phyloP scores from a whole-genome alignment of 345 rosid species.

The Eucalyptus shirleyi region DNA sequence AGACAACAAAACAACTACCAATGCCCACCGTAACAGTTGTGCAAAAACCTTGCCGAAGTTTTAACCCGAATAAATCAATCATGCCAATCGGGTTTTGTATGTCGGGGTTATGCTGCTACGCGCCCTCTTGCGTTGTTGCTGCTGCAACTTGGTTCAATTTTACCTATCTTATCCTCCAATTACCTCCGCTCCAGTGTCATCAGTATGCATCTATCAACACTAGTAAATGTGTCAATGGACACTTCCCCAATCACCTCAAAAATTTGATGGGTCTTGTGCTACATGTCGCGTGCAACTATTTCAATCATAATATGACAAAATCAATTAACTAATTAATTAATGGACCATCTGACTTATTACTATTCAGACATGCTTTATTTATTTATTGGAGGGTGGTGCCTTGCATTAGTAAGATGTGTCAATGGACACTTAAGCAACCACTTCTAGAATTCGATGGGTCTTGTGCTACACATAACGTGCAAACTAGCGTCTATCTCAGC shows the following conservation, averaged over 20 bases:
- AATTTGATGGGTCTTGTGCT: not conserved
- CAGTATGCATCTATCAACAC: not conserved
- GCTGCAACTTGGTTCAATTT: not conserved
- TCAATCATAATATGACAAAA: not conserved
- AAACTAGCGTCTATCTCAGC: too few species aligned
- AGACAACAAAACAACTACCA: not conserved
- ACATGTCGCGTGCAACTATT: not conserved
- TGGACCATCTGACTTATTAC: rapidly evolving
- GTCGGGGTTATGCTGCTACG: not conserved
- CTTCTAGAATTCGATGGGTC: too few species aligned
- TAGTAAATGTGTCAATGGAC: not conserved
- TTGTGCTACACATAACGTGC: too few species aligned
- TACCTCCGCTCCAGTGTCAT: not conserved
- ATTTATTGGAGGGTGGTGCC: not conserved
- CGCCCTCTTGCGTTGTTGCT: not conserved
- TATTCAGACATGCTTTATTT: not conserved
- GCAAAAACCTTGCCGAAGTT: not conserved
- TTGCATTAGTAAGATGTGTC: not conserved
- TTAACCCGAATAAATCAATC: not conserved
- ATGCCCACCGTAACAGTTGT: not conserved
- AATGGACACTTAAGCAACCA: not conserved
- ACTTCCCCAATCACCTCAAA: rapidly evolving
- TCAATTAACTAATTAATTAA: not conserved
- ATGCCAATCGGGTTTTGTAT: not conserved
- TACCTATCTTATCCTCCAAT: not conserved